Evolutionary conservation across 495 filamentous ascomycete genomes (phyloP).

Genomic region (Articulospora tetracladia): DNA sequence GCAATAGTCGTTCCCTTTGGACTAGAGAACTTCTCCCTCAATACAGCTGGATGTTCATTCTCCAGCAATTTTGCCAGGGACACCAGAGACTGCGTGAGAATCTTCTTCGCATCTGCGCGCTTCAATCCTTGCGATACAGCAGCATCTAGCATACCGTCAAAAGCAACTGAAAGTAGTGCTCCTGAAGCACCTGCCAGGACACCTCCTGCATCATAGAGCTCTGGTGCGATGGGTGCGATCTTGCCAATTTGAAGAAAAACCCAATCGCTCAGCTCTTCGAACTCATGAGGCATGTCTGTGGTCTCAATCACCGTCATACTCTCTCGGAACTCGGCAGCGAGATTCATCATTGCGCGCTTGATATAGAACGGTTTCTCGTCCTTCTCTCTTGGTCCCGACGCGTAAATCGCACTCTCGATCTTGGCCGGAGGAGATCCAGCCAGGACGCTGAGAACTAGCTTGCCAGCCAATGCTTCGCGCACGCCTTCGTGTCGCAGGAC

Average conservation of each 20-base stretch:
- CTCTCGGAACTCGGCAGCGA: slow-evolving; percentile 62
- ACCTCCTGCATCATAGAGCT: slow-evolving; percentile 65
- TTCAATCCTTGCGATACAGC: slow-evolving; percentile 77
- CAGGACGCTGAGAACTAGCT: slow-evolving; percentile 78
- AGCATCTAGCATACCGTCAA: slow-evolving; percentile 74
- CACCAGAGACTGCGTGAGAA: slow-evolving; percentile 73
- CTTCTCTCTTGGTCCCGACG: slow-evolving; percentile 27
- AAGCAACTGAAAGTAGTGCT: slow-evolving; percentile 69
- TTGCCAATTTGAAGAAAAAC: slow-evolving; percentile 58
- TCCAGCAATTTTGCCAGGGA: slow-evolving; percentile 49
- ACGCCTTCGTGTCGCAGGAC: slow-evolving; percentile 63
- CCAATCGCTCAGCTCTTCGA: slow-evolving; percentile 60
- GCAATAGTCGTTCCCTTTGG: slow-evolving; percentile 79
- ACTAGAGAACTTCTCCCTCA: slow-evolving; percentile 73
- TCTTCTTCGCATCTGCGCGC: slow-evolving; percentile 68
- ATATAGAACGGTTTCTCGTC: slow-evolving; percentile 46
- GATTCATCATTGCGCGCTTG: slow-evolving; percentile 71
- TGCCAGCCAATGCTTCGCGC: slow-evolving; percentile 61
- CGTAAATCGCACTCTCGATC: slow-evolving; percentile 54
- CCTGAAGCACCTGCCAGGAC: slow-evolving; percentile 73
- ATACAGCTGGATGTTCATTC: slow-evolving; percentile 58
- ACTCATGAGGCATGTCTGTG: slow-evolving; percentile 44
- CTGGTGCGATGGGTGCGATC: slow-evolving; percentile 12
- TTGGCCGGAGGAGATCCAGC: slow-evolving; percentile 69
- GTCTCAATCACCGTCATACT: slow-evolving; percentile 76